A percentile compares a stretch with the other conserved stretches of the same genome.
Evolutionary conservation across 2,329 filamentous ascomycete genomes (phyloP).

Genomic region (Penicillium italicum): DNA sequence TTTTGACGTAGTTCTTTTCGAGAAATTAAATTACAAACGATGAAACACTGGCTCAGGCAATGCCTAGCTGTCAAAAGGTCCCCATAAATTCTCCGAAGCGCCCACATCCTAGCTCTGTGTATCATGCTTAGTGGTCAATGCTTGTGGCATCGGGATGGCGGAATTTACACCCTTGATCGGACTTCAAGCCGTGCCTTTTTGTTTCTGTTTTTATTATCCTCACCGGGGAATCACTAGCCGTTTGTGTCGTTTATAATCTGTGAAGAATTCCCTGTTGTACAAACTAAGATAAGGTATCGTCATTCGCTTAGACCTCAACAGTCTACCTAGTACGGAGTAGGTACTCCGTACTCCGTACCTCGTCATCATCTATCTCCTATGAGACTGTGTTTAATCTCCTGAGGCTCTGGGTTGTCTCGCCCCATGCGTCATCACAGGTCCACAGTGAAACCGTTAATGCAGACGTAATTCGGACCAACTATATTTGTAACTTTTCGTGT

Average conservation of each 20-base stretch:
- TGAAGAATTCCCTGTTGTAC: not conserved
- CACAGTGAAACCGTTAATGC: not conserved
- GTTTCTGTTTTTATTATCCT: not conserved
- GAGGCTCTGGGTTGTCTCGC: not conserved
- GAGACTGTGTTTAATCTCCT: not conserved
- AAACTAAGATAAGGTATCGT: not conserved
- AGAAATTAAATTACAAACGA: not conserved
- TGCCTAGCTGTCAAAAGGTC: not conserved
- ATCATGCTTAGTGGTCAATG: constrained; percentile 12
- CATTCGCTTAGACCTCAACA: not conserved
- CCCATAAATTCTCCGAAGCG: constrained; percentile 18
- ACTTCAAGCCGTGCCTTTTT: constrained; percentile 10
- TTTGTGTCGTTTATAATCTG: not conserved
- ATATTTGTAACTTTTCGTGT: not conserved
- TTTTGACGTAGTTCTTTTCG: not conserved
- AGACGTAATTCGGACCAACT: not conserved
- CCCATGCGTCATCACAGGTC: not conserved
- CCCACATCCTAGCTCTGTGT: not conserved
- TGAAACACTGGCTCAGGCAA: constrained; percentile 7
- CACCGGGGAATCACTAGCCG: not conserved
- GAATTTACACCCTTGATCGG: constrained; percentile 15
- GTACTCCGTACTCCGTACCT: too few species aligned
- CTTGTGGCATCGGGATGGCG: constrained; percentile 20
- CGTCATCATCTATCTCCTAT: not conserved
- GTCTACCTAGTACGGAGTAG: too few species aligned